These are phyloP conservation scores for Bromus sterilis DNA, from an alignment of 176 grass and related monocot species.

Conservation along the genomic window DNA sequence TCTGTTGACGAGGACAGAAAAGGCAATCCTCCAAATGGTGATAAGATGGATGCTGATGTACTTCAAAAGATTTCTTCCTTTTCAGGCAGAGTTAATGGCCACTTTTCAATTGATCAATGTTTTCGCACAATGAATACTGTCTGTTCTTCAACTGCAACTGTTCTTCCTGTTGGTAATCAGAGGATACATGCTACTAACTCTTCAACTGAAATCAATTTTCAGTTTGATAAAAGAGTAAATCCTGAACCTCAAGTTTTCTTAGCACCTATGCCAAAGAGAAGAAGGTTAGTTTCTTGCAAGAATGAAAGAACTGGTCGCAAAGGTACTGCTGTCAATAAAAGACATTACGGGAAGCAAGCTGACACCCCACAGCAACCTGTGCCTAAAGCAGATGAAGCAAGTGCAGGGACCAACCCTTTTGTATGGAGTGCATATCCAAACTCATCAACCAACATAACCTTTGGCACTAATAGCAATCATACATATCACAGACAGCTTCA, in stretches of 20 bases:
- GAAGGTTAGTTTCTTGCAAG: constrained; percentile 49
- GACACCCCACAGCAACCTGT: constrained; percentile 27
- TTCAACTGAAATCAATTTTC: constrained; percentile 39
- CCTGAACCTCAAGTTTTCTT: constrained; percentile 41
- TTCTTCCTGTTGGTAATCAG: constrained; percentile 35
- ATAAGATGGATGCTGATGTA: constrained; percentile 26
- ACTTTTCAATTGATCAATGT: constrained; percentile 32
- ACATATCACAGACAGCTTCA: constrained; percentile 27
- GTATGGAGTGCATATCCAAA: constrained; percentile 28
- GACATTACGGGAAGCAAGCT: constrained; percentile 30
- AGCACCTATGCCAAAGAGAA: constrained; percentile 49
- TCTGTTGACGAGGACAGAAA: constrained; percentile 19
- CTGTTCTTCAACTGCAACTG: constrained; percentile 12
- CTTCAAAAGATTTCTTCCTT: constrained; percentile 24
- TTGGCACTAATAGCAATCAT: constrained; percentile 22
- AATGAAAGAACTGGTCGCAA: constrained; percentile 39
- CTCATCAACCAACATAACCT: constrained; percentile 30
- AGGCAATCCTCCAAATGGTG: background rate
- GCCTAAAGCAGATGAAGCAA: constrained; percentile 20
- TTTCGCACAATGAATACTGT: constrained; percentile 15
- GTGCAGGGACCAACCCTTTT: constrained; percentile 16
- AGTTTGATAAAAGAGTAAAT: constrained; percentile 42
- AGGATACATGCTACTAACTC: constrained; percentile 30
- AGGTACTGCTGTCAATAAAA: constrained; percentile 16
- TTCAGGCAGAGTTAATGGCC: constrained; percentile 37